Percentiles rank a stretch among this genome's conserved stretches.
These are phyloP conservation scores for Yamadazyma diospyri DNA, from an alignment of 1,139 yeast species.

Conservation along the genomic window DNA sequence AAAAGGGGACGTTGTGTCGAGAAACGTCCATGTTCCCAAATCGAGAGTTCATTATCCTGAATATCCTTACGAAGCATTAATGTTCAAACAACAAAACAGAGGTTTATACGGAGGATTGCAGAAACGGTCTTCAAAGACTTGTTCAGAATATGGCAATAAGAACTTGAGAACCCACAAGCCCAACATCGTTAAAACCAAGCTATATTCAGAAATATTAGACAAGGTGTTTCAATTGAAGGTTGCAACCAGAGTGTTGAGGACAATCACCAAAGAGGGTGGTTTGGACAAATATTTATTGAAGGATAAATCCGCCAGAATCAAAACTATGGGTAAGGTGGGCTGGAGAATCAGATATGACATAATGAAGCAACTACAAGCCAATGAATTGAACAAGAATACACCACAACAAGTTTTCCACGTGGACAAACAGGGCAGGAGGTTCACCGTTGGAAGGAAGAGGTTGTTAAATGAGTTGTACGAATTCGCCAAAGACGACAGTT, in stretches of 20 bases:
- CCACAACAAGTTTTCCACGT: constrained; percentile 41
- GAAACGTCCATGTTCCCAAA: constrained; percentile 41
- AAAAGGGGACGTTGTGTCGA: constrained; percentile 33
- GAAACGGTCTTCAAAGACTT: constrained; percentile 70
- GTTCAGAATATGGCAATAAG: constrained; percentile 74
- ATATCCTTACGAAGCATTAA: constrained; percentile 74
- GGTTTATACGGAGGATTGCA: constrained; percentile 91
- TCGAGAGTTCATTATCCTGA: constrained; percentile 57
- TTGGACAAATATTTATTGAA: constrained; percentile 82
- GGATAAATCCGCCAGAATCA: constrained; percentile 83
- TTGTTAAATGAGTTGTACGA: constrained; percentile 54
- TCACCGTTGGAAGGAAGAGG: constrained; percentile 63
- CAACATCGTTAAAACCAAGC: constrained; percentile 66
- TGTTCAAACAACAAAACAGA: constrained; percentile 79
- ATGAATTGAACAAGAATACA: constrained; percentile 20
- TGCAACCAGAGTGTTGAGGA: constrained; percentile 78
- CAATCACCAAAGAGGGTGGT: constrained; percentile 92
- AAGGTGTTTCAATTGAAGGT: constrained; percentile 54
- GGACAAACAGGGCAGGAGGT: constrained; percentile 44
- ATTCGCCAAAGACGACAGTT: constrained; percentile 45
- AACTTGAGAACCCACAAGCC: constrained; percentile 78
- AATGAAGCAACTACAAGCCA: constrained; percentile 32
- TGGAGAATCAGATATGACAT: constrained; percentile 85
- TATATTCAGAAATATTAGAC: constrained; percentile 82
- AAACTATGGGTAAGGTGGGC: constrained; percentile 88